Evolutionary conservation across 2,329 filamentous ascomycete species (phyloP), one percentile per base, ranked within the genome.

Genomic region (Domatiomyces globalis): DNA sequence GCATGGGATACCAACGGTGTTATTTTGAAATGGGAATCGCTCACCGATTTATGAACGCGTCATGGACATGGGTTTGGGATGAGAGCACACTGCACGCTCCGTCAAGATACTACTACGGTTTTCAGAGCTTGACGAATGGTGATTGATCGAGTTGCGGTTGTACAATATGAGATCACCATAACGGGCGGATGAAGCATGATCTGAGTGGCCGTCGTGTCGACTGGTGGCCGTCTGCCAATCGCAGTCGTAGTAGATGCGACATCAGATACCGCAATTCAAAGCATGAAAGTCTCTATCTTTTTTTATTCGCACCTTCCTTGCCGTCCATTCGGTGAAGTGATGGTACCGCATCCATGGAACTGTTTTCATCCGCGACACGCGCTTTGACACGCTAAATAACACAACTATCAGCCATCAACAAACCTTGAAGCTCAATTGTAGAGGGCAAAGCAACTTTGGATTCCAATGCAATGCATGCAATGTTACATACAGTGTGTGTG

Each of bases 91-190:
- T 39, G 33, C 19, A 45, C 19, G 43, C 43, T 45, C 19, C 33
- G 33, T 39, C 33, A 39, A 15, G 33, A 39, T 39, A 10, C 33
- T 39, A 39, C 33, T 15, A 10, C 33, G 33, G 33, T 15, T 39
- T 39, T 39, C 70, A 71, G 67, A 68, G 71, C 71, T 71, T 67
- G 64, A 66, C 64, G 54, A 65, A 62, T 63, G 66, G 33, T 39
- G 33, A 39, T 39, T 10, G 33, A 15, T 39, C 33, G 12, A 39
- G 33, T 39, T 39, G 33, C 33, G 33, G 10, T 15, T 39, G 33
- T 39, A 39, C 33, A 39, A 39, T 39, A 39, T 39, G 33, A 39
- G 8, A 39, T 39, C 33, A 39, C 33, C 33, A 39, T 15, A 10
- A 15, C 33, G 33, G 15, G 33, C 33, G 33, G 33, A 39, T 39